Evolutionary conservation across 257 asterid species (phyloP).

Genomic region (Dorcoceras hygrometricum): DNA sequence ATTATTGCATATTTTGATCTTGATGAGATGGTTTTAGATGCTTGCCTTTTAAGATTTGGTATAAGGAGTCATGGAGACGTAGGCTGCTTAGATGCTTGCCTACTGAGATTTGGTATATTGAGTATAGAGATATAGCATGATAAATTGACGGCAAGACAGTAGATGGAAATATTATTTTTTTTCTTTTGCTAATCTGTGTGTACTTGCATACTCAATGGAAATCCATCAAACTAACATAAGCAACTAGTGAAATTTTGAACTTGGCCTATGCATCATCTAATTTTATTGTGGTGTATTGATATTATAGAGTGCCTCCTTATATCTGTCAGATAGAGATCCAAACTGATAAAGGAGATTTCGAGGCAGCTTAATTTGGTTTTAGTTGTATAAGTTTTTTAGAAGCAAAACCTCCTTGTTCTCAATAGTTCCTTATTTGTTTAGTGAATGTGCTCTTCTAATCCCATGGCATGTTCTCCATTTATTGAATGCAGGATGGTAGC

Average conservation of each 20-base stretch:
- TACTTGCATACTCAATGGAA: neutral
- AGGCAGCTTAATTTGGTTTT: neutral
- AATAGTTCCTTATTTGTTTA: neutral
- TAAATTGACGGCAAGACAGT: slow-evolving; percentile 9
- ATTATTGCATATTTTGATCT: too few species aligned
- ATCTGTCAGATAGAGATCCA: neutral
- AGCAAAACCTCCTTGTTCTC: neutral
- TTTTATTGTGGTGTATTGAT: neutral
- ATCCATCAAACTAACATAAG: neutral
- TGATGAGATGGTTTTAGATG: neutral
- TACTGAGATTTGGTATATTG: neutral
- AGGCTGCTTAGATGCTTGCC: neutral
- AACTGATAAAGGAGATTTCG: neutral
- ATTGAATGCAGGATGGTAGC: slow-evolving; percentile 67
- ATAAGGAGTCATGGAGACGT: slow-evolving; percentile 1
- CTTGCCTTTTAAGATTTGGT: neutral
- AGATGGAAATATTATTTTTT: neutral
- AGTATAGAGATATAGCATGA: neutral
- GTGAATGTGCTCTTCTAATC: neutral
- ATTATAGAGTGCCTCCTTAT: neutral
- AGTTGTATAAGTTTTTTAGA: neutral
- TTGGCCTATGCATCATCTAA: neutral
- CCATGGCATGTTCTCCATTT: neutral
- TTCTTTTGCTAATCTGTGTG: neutral
- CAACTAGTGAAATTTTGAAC: neutral